Base-by-base conservation (phyloP, 352 stramenopile genomes). In the Phytophthora meadii region DNA sequence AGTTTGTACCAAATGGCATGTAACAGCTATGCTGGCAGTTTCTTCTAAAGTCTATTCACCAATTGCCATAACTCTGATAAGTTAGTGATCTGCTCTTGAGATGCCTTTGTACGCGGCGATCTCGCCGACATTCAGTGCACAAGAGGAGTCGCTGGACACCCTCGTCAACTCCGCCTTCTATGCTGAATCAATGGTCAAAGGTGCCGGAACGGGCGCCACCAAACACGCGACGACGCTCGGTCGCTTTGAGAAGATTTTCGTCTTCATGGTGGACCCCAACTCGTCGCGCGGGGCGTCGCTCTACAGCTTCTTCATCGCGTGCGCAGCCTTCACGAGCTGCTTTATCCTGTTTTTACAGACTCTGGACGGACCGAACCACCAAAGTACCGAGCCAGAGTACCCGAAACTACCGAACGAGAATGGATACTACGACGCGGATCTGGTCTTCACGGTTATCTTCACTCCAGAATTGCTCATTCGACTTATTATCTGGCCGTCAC, bases 281-380 rank as follows among this genome's bases (percentile, higher is more conserved):
- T 93, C 84, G 24, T 93, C 84, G 14, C 74, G 72, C n/a, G 67
- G 56, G 4, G 80, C 81, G 24, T 81, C 82, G 40, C 55, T 93
- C 56, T 93, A 88, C 56, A 89, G 82, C 68, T 89, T 87, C 52
- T 77, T 91, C 60, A 93, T 93, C 67, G 79, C 73, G 3, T 76
- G 70, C 28, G 81, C 84, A 5, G 84, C 84, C 34, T 87, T 93
- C 42, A 73, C 73, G 37, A 90, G 80, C 61, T 93, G 84, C 61
- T 78, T 87, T 59, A 90, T 89, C 62, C 72, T 93, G 48, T 90
- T 91, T 42, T 41, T 93, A 8, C 76, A 89, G 55, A 93, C 84
- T 39, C 74, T 93, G n/a, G 82, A 91, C 53, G 84, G 84, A 1
- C 82, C 84, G 2, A 93, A 93, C 53, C 76, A 91, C 67, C 53